Evolutionary conservation across 2,329 filamentous ascomycete species (phyloP).

Genomic region (Colletotrichum sp.): DNA sequence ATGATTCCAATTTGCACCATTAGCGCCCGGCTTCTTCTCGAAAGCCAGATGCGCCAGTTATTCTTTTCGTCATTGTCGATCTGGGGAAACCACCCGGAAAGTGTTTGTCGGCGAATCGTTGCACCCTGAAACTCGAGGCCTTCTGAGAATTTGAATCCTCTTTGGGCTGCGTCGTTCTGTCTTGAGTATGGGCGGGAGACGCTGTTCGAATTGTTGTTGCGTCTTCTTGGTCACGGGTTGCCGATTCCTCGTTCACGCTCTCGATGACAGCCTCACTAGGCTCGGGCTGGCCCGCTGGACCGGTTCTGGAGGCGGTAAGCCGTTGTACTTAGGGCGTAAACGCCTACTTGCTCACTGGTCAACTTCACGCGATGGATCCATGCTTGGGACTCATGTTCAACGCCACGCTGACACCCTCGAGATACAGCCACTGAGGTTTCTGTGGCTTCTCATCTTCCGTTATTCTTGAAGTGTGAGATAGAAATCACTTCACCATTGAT

Average conservation of each 20-base stretch:
- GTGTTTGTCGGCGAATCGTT: background rate
- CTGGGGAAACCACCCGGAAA: slow-evolving; percentile 28
- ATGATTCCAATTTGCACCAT: slow-evolving; percentile 29
- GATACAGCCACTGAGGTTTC: background rate
- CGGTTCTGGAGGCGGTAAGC: background rate
- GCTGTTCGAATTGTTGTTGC: background rate
- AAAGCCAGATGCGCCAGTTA: slow-evolving; percentile 23
- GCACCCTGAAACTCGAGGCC: background rate
- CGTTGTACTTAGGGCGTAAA: background rate
- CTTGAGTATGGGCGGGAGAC: background rate
- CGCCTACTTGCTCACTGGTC: background rate
- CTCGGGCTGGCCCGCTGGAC: background rate
- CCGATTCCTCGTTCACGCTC: background rate
- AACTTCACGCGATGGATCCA: background rate
- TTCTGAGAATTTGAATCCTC: background rate
- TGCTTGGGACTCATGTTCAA: background rate
- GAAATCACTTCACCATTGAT: background rate
- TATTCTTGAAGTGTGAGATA: background rate
- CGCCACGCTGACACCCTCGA: background rate
- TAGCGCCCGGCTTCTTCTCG: slow-evolving; percentile 24
- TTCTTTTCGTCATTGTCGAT: slow-evolving; percentile 21
- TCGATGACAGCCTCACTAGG: background rate
- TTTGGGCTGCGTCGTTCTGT: background rate
- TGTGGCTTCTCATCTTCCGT: background rate
- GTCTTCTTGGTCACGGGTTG: background rate